Evolutionary conservation across 805 yeast species (phyloP).

Genomic region (Limtongia smithiae): DNA sequence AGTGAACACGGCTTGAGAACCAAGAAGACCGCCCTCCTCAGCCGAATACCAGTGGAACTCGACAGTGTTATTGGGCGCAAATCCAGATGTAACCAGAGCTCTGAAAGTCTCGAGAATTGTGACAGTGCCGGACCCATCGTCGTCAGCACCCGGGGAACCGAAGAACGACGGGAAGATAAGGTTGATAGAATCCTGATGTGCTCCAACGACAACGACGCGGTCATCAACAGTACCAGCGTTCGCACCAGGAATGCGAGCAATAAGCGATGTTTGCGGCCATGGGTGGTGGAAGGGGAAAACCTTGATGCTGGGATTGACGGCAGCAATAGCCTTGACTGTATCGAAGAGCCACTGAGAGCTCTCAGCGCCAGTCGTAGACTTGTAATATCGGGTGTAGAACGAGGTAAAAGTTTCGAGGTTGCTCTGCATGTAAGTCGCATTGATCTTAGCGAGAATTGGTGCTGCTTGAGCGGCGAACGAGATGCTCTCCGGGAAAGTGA

Average conservation of each 20-base stretch:
- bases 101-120: conserved; percentile 74
- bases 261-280: conserved; percentile 77
- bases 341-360: conserved; percentile 67
- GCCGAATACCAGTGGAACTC: conserved; percentile 96
- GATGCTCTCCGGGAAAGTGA: conserved; percentile 52
- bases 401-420: conserved; percentile 62
- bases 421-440: conserved; percentile 46
- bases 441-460: conserved; percentile 45
- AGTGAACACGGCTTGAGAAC: conserved; percentile 74
- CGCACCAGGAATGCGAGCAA: conserved; percentile 59
- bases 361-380: conserved; percentile 63
- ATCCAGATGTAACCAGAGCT: conserved; percentile 47
- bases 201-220: conserved; percentile 66
- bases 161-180: conserved; percentile 62
- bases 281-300: conserved; percentile 56
- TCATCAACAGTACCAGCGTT: conserved; percentile 41
- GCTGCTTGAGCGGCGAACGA: conserved; percentile 42
- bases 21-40: conserved; percentile 88
- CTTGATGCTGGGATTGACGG: conserved; percentile 40
- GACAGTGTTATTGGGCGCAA: conserved; percentile 63
- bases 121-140: conserved; percentile 84
- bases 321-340: conserved; percentile 39
- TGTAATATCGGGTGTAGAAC: conserved; percentile 73
- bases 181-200: conserved; percentile 85
- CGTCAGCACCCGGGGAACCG: conserved; percentile 93